Percentiles rank a stretch among this genome's conserved stretches.
phyloP scores from a whole-genome alignment of 257 asterid genomes.

The Solanum appendiculatum region DNA sequence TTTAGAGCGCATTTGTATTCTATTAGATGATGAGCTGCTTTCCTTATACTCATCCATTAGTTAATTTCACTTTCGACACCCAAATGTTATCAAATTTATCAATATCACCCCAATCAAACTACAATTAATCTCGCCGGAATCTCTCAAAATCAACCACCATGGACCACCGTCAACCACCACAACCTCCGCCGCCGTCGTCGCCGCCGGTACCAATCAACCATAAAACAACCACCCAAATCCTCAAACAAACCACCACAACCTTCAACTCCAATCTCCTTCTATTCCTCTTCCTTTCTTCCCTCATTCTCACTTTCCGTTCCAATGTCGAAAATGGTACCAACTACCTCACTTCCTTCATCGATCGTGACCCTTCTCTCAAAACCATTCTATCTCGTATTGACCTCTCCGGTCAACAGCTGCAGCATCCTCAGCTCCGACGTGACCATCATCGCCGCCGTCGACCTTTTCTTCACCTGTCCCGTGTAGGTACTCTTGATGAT shows the following conservation, averaged over 20 bases:
- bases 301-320: slow-evolving; percentile 61
- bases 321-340: slow-evolving; percentile 58
- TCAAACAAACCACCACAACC: slow-evolving; percentile 36
- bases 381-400: slow-evolving; percentile 72
- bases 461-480: slow-evolving; percentile 83
- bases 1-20: neutral
- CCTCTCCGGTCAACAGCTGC: slow-evolving; percentile 14
- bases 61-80: neutral
- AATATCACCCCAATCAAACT: slow-evolving; percentile 5
- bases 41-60: neutral
- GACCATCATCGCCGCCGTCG: slow-evolving; percentile 52
- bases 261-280: slow-evolving; percentile 42
- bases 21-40: neutral
- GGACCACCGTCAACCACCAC: slow-evolving; percentile 12
- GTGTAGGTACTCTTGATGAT: slow-evolving; percentile 74
- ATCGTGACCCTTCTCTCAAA: slow-evolving; percentile 61
- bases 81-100: neutral
- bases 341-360: slow-evolving; percentile 66
- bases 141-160: slow-evolving; percentile 6
- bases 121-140: neutral
- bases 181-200: slow-evolving; percentile 11
- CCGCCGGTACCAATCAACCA: slow-evolving; percentile 18
- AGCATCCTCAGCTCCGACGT: slow-evolving; percentile 12
- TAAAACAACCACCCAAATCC: slow-evolving; percentile 49
- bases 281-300: slow-evolving; percentile 47